phyloP scores from a whole-genome alignment of 129 eudicot species.

The Daucus carota region DNA sequence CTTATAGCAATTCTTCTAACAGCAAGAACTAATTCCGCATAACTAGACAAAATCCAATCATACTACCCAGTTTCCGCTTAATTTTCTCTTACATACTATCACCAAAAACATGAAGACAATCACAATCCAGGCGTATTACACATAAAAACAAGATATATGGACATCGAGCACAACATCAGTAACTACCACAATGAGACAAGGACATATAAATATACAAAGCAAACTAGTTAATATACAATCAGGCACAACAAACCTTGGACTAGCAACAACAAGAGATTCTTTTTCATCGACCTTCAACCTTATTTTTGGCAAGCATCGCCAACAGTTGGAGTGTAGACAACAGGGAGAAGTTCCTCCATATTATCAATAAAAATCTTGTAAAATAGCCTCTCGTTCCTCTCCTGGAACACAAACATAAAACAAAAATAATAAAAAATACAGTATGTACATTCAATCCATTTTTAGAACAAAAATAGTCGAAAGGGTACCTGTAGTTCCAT shows the following conservation, averaged over 20 bases:
- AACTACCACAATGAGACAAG: not conserved
- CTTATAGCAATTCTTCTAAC: not conserved
- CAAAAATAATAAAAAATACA: not conserved
- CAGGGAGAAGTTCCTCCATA: slow-evolving; percentile 85
- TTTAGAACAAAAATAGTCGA: not conserved
- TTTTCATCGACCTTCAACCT: slow-evolving; percentile 39
- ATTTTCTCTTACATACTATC: not conserved
- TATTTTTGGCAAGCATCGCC: slow-evolving; percentile 96
- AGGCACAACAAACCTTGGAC: slow-evolving; percentile 33
- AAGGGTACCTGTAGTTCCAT: slow-evolving; percentile 88
- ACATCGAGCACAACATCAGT: not conserved
- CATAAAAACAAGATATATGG: not conserved
- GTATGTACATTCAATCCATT: not conserved
- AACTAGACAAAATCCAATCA: not conserved
- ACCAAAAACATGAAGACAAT: not conserved
- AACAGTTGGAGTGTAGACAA: slow-evolving; percentile 88
- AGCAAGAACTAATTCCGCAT: not conserved
- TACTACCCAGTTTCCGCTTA: not conserved
- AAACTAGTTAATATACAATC: not conserved
- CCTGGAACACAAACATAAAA: slow-evolving; percentile 34
- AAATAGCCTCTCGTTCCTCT: slow-evolving; percentile 81
- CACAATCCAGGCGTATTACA: not conserved
- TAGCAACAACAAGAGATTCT: slow-evolving; percentile 22
- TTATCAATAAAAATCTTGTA: slow-evolving; percentile 92
- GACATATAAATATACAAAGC: not conserved